Evolutionary conservation across 2,329 filamentous ascomycete species (phyloP).

Genomic region (Paradendryphiella salina): DNA sequence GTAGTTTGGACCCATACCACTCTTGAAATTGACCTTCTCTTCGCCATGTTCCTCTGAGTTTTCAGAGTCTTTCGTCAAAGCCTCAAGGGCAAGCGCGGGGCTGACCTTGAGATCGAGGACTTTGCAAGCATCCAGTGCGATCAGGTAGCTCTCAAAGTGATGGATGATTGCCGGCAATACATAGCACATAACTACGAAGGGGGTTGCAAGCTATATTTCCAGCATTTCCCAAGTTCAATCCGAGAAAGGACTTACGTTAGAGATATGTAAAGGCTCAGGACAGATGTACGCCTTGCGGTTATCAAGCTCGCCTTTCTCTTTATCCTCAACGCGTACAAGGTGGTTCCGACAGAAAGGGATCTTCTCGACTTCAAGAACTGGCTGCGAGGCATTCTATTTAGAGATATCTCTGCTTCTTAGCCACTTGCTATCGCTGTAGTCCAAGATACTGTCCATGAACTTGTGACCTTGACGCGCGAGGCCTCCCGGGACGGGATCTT

Average conservation of each 20-base stretch:
- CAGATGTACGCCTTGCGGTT: slow-evolving; percentile 68
- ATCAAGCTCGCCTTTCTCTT: slow-evolving; percentile 57
- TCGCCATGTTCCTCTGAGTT: slow-evolving; percentile 73
- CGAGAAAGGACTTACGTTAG: slow-evolving; percentile 61
- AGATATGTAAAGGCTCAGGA: slow-evolving; percentile 75
- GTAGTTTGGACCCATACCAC: slow-evolving; percentile 92
- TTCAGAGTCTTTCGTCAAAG: slow-evolving; percentile 89
- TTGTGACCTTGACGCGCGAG: slow-evolving; percentile 49
- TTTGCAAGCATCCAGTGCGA: slow-evolving; percentile 74
- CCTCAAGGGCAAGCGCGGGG: slow-evolving; percentile 76
- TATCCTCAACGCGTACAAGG: slow-evolving; percentile 63
- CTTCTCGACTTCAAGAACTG: slow-evolving; percentile 75
- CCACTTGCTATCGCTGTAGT: slow-evolving; percentile 81
- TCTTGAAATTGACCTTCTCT: slow-evolving; percentile 72
- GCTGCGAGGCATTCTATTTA: slow-evolving; percentile 68
- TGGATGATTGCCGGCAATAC: slow-evolving; percentile 83
- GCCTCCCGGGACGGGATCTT: slow-evolving; percentile 65
- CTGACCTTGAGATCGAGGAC: slow-evolving; percentile 66
- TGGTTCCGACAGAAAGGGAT: slow-evolving; percentile 81
- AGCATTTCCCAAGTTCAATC: slow-evolving; percentile 7
- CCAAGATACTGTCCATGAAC: slow-evolving; percentile 65
- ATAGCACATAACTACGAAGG: slow-evolving; percentile 72
- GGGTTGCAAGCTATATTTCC: slow-evolving; percentile 63
- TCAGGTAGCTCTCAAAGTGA: slow-evolving; percentile 78
- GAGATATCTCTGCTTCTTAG: slow-evolving; percentile 57